phyloP scores from a whole-genome alignment of 2,329 filamentous ascomycete genomes.

The Aspergillus felis region DNA sequence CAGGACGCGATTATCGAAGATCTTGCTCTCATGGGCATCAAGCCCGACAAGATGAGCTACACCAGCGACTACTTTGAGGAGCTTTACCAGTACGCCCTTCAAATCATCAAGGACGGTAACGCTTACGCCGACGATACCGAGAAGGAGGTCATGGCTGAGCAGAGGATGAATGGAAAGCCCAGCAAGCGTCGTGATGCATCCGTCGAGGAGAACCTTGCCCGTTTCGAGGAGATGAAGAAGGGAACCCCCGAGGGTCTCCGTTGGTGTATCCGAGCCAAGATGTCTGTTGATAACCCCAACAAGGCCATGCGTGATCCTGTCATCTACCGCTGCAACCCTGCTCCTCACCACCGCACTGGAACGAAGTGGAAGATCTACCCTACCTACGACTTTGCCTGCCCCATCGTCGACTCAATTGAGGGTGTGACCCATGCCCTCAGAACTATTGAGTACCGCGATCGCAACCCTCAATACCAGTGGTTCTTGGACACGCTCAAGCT shows the following conservation, averaged over 20 bases:
- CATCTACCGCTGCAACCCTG: constrained; percentile 87
- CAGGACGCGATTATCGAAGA: constrained; percentile 93
- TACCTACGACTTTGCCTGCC: constrained; percentile 64
- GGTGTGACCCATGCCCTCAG: constrained; percentile 62
- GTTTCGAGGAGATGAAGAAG: constrained; percentile 90
- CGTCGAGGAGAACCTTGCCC: constrained; percentile 77
- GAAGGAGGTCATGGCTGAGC: constrained; percentile 78
- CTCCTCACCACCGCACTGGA: constrained; percentile 61
- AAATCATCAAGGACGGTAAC: constrained; percentile 79
- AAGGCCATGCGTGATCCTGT: constrained; percentile 95
- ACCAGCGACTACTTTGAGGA: constrained; percentile 95
- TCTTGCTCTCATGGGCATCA: constrained; percentile 84
- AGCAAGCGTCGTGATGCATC: constrained; percentile 75
- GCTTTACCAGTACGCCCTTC: constrained; percentile 79
- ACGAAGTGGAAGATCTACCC: constrained; percentile 63
- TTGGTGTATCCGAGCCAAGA: constrained; percentile 93
- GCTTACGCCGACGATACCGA: constrained; percentile 95
- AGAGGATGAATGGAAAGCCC: constrained; percentile 79
- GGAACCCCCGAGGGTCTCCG: constrained; percentile 72
- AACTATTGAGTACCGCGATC: constrained; percentile 58
- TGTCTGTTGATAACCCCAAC: constrained; percentile 87
- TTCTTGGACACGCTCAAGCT: constrained; percentile 47
- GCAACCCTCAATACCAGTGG: constrained; percentile 51
- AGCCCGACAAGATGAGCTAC: constrained; percentile 79
- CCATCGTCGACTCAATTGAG: constrained; percentile 60